Base-by-base conservation (phyloP, 106 monocot species). In the Dioscorea alata region DNA sequence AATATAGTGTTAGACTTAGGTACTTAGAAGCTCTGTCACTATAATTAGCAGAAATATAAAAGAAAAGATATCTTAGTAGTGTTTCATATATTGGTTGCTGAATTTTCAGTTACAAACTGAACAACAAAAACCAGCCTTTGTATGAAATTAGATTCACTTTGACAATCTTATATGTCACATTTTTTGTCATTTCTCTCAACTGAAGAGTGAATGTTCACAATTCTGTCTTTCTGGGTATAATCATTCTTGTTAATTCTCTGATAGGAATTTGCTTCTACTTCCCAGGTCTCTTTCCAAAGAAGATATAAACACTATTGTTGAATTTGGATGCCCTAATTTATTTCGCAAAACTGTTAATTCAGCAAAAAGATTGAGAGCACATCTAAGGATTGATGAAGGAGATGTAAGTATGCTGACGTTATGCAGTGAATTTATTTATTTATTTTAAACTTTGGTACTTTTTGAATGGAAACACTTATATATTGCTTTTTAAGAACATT, bases 311-410 rank as follows among this genome's bases (percentile, higher is more conserved):
- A 70, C 81, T 74, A 59, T 93, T 66, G 90, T 93, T 57, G 75
- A 82, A 50, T 69, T 64, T 88, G 90, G 99, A 9, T 99, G 99
- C 61, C 99, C 99, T 57, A 93, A 81, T 83, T 49, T 87, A 17
- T 80, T 75, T n/a, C 70, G 89, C 9, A 99, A 99, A 71, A 62
- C 81, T 69, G 85, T 90, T 60, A 93, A 93, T 82, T 92, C 99
- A 61, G 84, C 93, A 75, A 99, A 99, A 85, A 85, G 93, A 75
- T 76, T 99, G 67, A 90, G 99, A 80, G 81, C 79, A 50, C 84
- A 82, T 66, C 50, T 99, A 52, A 69, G 62, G 61, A 57, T 99
- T 64, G 81, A 93, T 71, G 99, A 99, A 86, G 85, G 73, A 67
- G 87, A 90, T 73, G 93, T 99, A 92, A 80, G 85, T 73, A 76